Base-by-base conservation (phyloP, 2,329 filamentous ascomycete genomes). In the Cladophialophora bantiana region DNA sequence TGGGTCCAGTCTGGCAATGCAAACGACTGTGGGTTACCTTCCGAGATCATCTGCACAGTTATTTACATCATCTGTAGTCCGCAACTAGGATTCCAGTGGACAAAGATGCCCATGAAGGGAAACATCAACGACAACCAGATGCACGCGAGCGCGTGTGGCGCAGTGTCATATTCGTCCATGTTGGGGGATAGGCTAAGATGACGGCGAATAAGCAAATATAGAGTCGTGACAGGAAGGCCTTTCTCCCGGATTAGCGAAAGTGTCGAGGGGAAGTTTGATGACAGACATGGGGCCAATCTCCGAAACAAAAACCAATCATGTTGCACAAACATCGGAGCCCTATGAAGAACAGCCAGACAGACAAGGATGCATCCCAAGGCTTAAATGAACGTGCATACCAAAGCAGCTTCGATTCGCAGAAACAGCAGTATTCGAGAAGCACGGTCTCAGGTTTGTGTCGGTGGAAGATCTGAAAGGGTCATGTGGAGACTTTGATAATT, bases 331-430 rank as follows among this genome's bases (percentile, higher is more conserved):
- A 34, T 48, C 32, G 34, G 32, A 61, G 18, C 1, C 38, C n/a
- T 55, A 26, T 12, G n/a, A 3, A 35, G 34, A 31, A n/a, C 20
- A 55, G 3, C 13, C 13, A 2, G 15, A 36, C 53, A 35, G n/a
- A 31, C 53, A 36, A 7, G 53, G 31, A 31, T 59, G 18, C 36
- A 31, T 65, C 59, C 12, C 32, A 36, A 52, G 55, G 38, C 53
- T 40, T 61, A 55, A 54, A 52, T 63, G 54, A 68, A 65, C 59
- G 62, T 68, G 66, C 62, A 50, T 18, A 20, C 9, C 59, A 31
- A 31, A 31, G 12, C 2, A n/a, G 35, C 48, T 55, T 26, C 54
- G 32, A 66, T 66, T 66, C 64, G 64, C 54, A 62, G 59, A 45
- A 45, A 38, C 13, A 20, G 13, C 50, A 62, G 18, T 4, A 34